Evolutionary conservation across 257 asterid species (phyloP).

Genomic region (Cruciata laevipes): DNA sequence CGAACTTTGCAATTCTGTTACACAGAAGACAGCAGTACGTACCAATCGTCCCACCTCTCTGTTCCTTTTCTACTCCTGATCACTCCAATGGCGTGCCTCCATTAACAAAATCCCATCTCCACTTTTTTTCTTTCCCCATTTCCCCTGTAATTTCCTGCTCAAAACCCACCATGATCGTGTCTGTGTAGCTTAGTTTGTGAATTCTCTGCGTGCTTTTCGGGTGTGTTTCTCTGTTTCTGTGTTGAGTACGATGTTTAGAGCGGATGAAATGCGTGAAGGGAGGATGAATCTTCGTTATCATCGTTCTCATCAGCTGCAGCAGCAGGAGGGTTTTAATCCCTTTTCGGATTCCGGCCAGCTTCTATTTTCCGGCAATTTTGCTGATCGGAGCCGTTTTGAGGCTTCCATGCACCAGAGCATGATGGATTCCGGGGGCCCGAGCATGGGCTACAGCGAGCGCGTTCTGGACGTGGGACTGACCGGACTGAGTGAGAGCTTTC

Average conservation of each 20-base stretch:
- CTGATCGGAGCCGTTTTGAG: conserved; percentile 10
- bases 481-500: conserved; percentile 23
- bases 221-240: neutral
- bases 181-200: neutral
- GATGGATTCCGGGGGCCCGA: conserved; percentile 1
- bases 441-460: conserved; percentile 15
- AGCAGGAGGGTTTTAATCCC: neutral
- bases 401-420: conserved; percentile 7
- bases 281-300: neutral
- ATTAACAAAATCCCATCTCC: neutral
- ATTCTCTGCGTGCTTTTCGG: neutral
- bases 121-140: neutral
- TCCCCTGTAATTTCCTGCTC: neutral
- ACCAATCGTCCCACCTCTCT: neutral
- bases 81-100: neutral
- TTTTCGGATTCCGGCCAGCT: conserved; percentile 18
- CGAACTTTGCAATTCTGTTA: neutral
- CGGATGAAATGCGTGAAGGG: neutral
- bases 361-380: conserved; percentile 15
- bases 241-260: neutral
- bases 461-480: conserved; percentile 20
- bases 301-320: neutral
- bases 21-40: neutral
- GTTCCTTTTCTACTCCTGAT: neutral
- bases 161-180: neutral